Evolutionary conservation across 345 rosid genomes (phyloP), one percentile per base, ranked within the genome.

Genomic region (Euphorbia tirucalli): DNA sequence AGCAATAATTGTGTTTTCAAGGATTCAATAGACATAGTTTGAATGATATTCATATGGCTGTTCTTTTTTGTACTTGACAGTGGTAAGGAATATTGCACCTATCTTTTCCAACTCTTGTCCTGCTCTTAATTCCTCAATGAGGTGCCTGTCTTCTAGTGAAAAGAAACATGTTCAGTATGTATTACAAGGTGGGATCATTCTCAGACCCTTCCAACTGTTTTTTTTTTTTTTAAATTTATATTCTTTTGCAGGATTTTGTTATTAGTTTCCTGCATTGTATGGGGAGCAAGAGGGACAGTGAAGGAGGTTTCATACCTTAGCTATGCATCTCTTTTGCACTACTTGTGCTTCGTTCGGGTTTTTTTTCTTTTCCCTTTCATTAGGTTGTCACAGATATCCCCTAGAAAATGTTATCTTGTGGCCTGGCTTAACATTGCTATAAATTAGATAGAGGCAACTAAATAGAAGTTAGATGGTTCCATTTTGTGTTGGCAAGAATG

Each of bases 301-400:
- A 48, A 48, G 54, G 11, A 54, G 31, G 61, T 56, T 56, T 56
- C 5, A 11, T 56, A 56, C 3, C 31, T 56, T 2, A 56, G 61
- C 61, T 56, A n/a, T 19, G 25, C 5, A 14, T 52, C 57, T 52
- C 25, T 24, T 22, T 3, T 24, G 16, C 24, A 11, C 11, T 24
- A 56, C 61, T 56, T 56, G 15, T 52, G 61, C 61, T 41, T 56
- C 61, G n/a, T n/a, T n/a, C n/a, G n/a, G n/a, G n/a, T 16, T 8
- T n/a, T 54, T 22, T 11, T 22, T 21, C 1, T 55, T 55, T 1
- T 8, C 31, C 30, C 24, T 22, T 56, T 24, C n/a, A 56, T 9
- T 56, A 56, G 31, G 16, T 56, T 56, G 25, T 9, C 31, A 56
- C 25, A 9, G n/a, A 22, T 13, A 56, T 22, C 30, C 15, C 31